phyloP scores from a whole-genome alignment of 2,329 filamentous ascomycete species.

The Beauveria rudraprayagi region DNA sequence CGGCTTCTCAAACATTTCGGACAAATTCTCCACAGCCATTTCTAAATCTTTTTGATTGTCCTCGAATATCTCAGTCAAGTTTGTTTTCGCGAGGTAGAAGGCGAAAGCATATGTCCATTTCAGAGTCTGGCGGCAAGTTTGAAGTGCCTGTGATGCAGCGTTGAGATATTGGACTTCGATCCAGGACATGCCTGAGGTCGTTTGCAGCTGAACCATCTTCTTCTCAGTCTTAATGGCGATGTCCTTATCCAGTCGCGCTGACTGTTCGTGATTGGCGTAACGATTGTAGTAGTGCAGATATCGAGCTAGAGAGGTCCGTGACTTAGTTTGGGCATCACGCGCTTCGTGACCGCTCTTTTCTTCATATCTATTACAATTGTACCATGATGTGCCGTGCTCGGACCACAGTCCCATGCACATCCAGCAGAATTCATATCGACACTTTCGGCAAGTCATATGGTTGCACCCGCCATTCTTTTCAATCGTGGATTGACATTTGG shows the following conservation, averaged over 20 bases:
- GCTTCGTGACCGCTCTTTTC: slow-evolving; percentile 91
- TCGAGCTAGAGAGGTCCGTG: slow-evolving; percentile 82
- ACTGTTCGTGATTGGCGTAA: slow-evolving; percentile 98
- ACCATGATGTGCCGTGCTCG: slow-evolving; percentile 98
- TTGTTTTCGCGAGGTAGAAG: slow-evolving; percentile 93
- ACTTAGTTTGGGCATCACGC: slow-evolving; percentile 84
- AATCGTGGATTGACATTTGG: slow-evolving; percentile 91
- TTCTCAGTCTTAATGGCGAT: slow-evolving; percentile 94
- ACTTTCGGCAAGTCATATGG: slow-evolving; percentile 96
- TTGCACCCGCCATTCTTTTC: slow-evolving; percentile 99
- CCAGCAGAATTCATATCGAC: slow-evolving; percentile 97
- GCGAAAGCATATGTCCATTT: slow-evolving; percentile 99
- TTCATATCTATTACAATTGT: slow-evolving; percentile 96
- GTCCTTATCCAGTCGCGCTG: slow-evolving; percentile 91
- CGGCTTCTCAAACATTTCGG: slow-evolving; percentile 99
- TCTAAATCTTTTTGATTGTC: slow-evolving; percentile 98
- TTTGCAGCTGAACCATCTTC: slow-evolving; percentile 97
- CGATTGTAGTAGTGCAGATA: slow-evolving; percentile 99
- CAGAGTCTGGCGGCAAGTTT: slow-evolving; percentile 93
- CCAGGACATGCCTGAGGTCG: slow-evolving; percentile 92
- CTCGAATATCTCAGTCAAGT: slow-evolving; percentile 93
- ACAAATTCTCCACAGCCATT: slow-evolving; percentile 91
- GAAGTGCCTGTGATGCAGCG: slow-evolving; percentile 83
- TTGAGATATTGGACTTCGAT: slow-evolving; percentile 98
- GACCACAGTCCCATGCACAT: slow-evolving; percentile 99